Conservation (phyloP, 2,329 filamentous ascomycete species). For the Cladosporium sp. region DNA sequence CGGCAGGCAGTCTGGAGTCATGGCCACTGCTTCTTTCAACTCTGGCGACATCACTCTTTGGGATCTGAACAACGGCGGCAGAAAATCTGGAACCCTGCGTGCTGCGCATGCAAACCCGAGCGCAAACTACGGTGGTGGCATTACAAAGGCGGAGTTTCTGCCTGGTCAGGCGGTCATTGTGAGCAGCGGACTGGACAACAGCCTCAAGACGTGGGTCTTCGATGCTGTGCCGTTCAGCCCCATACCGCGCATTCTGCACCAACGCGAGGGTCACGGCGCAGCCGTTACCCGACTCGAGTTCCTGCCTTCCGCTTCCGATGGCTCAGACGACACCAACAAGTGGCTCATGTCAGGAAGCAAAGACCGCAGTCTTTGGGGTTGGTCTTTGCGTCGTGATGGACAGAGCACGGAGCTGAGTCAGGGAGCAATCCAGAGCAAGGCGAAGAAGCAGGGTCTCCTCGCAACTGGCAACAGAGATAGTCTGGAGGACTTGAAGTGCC, state of each 20-base stretch:
- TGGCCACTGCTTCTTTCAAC: constrained; percentile 78
- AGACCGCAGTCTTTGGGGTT: constrained; percentile 92
- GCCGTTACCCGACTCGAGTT: constrained; percentile 80
- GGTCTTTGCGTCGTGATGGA: constrained; percentile 89
- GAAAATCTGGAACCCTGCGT: constrained; percentile 79
- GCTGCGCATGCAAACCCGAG: constrained; percentile 78
- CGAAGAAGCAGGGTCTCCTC: constrained; percentile 79
- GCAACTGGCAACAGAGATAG: constrained; percentile 29
- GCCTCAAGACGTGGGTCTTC: constrained; percentile 94
- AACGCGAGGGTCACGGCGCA: constrained; percentile 81
- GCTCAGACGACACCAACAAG: constrained; percentile 82
- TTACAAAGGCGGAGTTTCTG: constrained; percentile 86
- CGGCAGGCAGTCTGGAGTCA: constrained; percentile 79
- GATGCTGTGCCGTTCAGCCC: constrained; percentile 88
- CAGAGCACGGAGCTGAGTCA: constrained; percentile 94
- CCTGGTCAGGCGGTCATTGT: constrained; percentile 84
- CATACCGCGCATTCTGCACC: constrained; percentile 78
- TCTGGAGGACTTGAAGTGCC: constrained; percentile 71
- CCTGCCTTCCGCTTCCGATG: constrained; percentile 82
- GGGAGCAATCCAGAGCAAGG: constrained; percentile 80
- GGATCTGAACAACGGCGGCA: constrained; percentile 87
- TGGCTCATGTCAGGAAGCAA: constrained; percentile 88
- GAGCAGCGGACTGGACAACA: constrained; percentile 89
- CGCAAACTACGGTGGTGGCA: constrained; percentile 70
- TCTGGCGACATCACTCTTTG: constrained; percentile 92